Conservation (phyloP, 2,329 filamentous ascomycete species). For the Pyricularia sp. region DNA sequence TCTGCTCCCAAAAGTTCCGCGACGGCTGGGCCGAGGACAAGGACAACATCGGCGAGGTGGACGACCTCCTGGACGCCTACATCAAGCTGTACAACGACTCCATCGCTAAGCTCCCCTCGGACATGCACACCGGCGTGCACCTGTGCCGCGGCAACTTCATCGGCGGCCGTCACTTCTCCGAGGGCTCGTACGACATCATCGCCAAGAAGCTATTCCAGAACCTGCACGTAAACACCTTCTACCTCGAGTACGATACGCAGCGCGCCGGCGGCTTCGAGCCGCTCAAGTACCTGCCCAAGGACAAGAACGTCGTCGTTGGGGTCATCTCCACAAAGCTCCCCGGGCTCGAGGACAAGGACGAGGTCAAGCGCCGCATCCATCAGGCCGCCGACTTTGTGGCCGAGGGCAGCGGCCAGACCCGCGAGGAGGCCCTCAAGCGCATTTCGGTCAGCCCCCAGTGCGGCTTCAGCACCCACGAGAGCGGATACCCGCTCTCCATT, state of each 20-base stretch:
- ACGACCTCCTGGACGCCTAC: constrained; percentile 66
- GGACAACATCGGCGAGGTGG: constrained; percentile 57
- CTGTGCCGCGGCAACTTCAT: constrained; percentile 64
- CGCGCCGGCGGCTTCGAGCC: constrained; percentile 59
- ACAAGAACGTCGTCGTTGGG: constrained; percentile 56
- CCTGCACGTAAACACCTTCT: constrained; percentile 57
- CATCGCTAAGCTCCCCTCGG: constrained; percentile 50
- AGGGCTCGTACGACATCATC: constrained; percentile 58
- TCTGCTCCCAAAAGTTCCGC: constrained; percentile 65
- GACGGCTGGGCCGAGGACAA: constrained; percentile 59
- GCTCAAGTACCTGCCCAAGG: constrained; percentile 47
- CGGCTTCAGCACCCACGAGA: constrained; percentile 65
- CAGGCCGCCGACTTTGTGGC: constrained; percentile 60
- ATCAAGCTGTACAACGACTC: constrained; percentile 69
- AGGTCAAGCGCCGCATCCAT: constrained; percentile 50
- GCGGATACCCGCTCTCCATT: constrained; percentile 58
- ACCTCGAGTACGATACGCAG: constrained; percentile 60
- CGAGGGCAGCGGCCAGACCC: constrained; percentile 52
- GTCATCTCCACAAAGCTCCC: constrained; percentile 55
- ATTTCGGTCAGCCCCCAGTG: constrained; percentile 63
- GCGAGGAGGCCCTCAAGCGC: constrained; percentile 59
- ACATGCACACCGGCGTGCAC: constrained; percentile 71
- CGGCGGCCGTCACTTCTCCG: constrained; percentile 55
- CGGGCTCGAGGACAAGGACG: constrained; percentile 52
- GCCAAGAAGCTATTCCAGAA: constrained; percentile 56